Evolutionary conservation across 768 basidiomycete genomes (phyloP), one percentile per base, ranked within the genome.

Genomic region (Gloeostereum incarnatum): DNA sequence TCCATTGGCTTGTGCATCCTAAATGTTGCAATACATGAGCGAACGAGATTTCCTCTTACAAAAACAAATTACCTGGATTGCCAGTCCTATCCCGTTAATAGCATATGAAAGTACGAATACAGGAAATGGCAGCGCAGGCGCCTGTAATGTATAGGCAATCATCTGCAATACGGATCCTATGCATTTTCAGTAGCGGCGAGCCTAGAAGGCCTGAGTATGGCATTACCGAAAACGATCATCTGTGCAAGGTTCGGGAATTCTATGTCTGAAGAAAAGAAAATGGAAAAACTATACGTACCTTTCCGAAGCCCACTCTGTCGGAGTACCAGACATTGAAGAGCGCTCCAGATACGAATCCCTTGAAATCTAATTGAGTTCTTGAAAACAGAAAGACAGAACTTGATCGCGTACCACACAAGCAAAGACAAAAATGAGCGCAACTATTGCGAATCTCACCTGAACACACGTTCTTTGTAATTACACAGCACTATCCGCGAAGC

Each of bases 1-100:
- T 6, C 75, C 79, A 48, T 81, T 81, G 1, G 81, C 70, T 57
- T 82, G 81, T 0, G 83, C 81, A 43, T 84, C 77, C 76, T 83
- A 38, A 9, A 39, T 4, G 17, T 10, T 18, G 9, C 26, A 11
- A 20, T 35, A n/a, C 11, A 35, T n/a, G 17, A 33, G 17, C 22
- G 2, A 8, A 40, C 10, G 37, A 38, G 23, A 21, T 19, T 19
- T 11, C 13, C 18, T 33, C 8, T 19, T 14, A 13, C 13, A 38
- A 10, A 26, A 14, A 14, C 1, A 37, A 35, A 51, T 30, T 41
- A 75, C 80, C 59, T 68, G 63, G 3, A 71, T 49, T 2, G 66
- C 62, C 16, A 63, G 33, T 1, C 70, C 69, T 3, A 63, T 49
- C 1, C 69, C 70, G 39, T 68, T 68, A 33, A 71, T 57, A 6